Evolutionary conservation across 805 yeast species (phyloP).

Genomic region (Brettanomyces bruxellensis): DNA sequence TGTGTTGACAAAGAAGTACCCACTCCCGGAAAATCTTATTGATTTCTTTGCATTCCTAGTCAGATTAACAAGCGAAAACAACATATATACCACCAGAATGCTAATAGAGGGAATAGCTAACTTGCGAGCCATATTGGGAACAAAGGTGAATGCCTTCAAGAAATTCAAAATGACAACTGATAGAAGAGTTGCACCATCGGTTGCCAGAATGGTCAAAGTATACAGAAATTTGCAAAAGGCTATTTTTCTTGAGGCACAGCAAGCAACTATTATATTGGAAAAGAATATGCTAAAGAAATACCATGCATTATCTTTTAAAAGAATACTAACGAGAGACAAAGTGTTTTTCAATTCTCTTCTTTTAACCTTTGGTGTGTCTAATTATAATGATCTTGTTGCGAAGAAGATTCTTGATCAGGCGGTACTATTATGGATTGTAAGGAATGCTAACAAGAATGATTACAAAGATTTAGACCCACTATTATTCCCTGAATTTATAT

Average conservation of each 20-base stretch:
- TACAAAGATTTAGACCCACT: conserved; percentile 26
- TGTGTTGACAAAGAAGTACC: conserved; percentile 16
- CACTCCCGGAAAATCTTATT: conserved; percentile 34
- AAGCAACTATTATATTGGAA: conserved; percentile 36
- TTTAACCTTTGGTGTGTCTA: conserved; percentile 46
- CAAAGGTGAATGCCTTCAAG: conserved; percentile 37
- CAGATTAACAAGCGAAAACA: conserved; percentile 38
- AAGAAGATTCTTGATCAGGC: conserved; percentile 47
- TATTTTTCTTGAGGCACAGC: conserved; percentile 36
- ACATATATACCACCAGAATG: conserved; percentile 39
- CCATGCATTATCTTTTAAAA: conserved; percentile 50
- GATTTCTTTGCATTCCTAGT: conserved; percentile 48
- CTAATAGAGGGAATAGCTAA: conserved; percentile 53
- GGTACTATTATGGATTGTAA: conserved; percentile 53
- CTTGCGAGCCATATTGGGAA: conserved; percentile 38
- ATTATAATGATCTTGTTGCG: conserved; percentile 41
- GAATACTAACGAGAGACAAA: conserved; percentile 32
- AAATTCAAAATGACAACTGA: conserved; percentile 18
- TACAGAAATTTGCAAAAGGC: conserved; percentile 43
- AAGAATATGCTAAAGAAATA: conserved; percentile 32
- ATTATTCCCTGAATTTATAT: conserved; percentile 45
- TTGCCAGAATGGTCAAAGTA: conserved; percentile 28
- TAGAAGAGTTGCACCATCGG: conserved; percentile 12
- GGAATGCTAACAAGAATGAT: conserved; percentile 39
- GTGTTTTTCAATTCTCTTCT: conserved; percentile 34